Evolutionary conservation across 78 protist species (phyloP).

Genomic region (Blattamonas nauphoetae): DNA sequence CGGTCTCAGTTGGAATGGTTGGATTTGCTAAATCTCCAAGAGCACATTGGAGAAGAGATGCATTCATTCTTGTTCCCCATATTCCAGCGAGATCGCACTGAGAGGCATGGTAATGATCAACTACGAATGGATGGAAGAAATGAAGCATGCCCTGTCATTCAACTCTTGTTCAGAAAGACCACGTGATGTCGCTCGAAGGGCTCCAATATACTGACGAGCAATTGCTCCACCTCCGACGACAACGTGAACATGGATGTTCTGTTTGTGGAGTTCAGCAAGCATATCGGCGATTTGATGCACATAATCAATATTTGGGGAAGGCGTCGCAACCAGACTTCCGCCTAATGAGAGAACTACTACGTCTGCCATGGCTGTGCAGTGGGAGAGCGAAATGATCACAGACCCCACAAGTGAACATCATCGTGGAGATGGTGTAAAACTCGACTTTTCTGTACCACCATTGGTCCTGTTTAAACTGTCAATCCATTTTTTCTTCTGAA

Average conservation of each 20-base stretch:
- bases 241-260: neutral
- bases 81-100: neutral
- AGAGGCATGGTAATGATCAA: neutral
- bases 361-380: too few relatives aligned
- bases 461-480: too few relatives aligned
- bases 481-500: too few relatives aligned
- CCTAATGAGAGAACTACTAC: neutral
- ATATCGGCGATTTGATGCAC: neutral
- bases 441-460: too few relatives aligned
- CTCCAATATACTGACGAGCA: neutral
- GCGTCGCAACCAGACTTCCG: constrained; percentile 1
- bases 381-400: too few relatives aligned
- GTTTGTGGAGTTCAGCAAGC: neutral
- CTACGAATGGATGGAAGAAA: neutral
- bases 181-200: neutral
- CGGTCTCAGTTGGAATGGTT: neutral
- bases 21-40: neutral
- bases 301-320: neutral
- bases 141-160: neutral
- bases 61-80: neutral
- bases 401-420: too few relatives aligned
- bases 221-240: neutral
- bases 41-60: neutral
- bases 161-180: neutral
- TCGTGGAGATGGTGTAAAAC: too few relatives aligned